Evolutionary conservation across 2,329 filamentous ascomycete species (phyloP), one percentile per base, ranked within the genome.

Genomic region (Volutella citrinella): DNA sequence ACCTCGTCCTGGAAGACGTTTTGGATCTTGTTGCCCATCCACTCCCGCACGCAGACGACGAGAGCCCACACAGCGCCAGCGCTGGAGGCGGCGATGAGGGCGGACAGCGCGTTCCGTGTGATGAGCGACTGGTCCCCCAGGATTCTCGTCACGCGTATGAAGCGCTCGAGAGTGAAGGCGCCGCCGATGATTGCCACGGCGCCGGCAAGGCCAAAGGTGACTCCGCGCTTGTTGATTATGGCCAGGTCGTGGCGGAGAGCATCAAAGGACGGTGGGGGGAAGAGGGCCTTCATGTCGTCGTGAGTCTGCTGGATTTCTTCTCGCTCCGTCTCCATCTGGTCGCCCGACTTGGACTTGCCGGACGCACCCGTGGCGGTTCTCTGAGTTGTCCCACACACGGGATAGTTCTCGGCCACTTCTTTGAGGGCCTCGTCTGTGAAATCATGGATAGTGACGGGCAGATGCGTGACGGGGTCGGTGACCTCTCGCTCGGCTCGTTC

Each of bases 401-500:
- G 45, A 6, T 60, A 45, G 26, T 62, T 57, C 13, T 39, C 32
- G 9, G 55, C 51, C 13, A 59, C 43, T 7, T 57, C 48, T 12
- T 64, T 52, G 10, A 87, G 63, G 32, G 83, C 78, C 23, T 77
- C 72, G 18, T 72, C 68, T 1, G 82, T 85, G 48, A 80, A 80
- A 52, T 87, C 83, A 51, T 84, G 79, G 21, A 86, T 82, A 21
- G 63, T 66, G 29, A 86, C 71, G 3, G 82, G 81, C 4, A 87
- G 66, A 58, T 87, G 83, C 3, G 83, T 87, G 23, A 87, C 72
- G 0, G 82, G 82, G 50, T 87, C 83, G 2, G 82, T 87, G 28
- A 87, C 82, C 52, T 83, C 70, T 39, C 72, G 64, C n/a, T 70
- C 68, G n/a, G 64, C 68, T 26, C 64, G 63, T 30, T 69, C 64